phyloP scores from a whole-genome alignment of 2,329 filamentous ascomycete genomes.

The Monilinia aucupariae region DNA sequence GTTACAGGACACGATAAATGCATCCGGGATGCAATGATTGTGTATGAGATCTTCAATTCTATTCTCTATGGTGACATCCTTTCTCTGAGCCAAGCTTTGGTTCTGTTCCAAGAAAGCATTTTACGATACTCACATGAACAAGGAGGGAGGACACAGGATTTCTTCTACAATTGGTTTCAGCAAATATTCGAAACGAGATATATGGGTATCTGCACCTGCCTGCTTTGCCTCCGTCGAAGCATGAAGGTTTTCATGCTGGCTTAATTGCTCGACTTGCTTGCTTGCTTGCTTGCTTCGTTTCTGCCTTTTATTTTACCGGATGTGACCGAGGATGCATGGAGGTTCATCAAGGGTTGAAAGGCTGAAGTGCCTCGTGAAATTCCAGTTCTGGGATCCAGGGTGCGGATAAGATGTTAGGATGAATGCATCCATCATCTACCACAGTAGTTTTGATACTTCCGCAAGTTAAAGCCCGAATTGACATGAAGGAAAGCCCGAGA shows the following conservation, averaged over 20 bases:
- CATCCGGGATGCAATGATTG: not conserved
- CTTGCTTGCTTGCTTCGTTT: constrained; percentile 3
- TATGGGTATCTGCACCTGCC: constrained; percentile 15
- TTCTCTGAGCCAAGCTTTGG: not conserved
- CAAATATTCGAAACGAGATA: constrained; percentile 14
- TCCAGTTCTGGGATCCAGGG: not conserved
- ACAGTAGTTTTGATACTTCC: not conserved
- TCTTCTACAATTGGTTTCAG: constrained; percentile 4
- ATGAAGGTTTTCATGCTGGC: constrained; percentile 6
- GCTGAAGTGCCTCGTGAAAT: constrained; percentile 1
- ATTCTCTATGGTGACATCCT: constrained; percentile 1
- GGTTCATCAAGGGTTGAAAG: not conserved
- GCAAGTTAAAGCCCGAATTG: not conserved
- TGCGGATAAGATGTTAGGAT: not conserved
- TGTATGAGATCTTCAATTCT: not conserved
- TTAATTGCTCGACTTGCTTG: not conserved
- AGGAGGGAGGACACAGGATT: not conserved
- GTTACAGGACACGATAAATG: not conserved
- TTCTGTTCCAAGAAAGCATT: not conserved
- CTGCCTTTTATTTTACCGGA: constrained; percentile 2
- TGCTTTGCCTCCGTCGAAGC: constrained; percentile 1
- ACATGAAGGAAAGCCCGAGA: not conserved
- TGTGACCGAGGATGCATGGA: constrained; percentile 10
- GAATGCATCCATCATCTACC: not conserved
- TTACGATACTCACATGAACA: not conserved